Evolutionary conservation across 2,329 filamentous ascomycete species (phyloP), one percentile per base, ranked within the genome.

Genomic region (Fusarium scirpi): DNA sequence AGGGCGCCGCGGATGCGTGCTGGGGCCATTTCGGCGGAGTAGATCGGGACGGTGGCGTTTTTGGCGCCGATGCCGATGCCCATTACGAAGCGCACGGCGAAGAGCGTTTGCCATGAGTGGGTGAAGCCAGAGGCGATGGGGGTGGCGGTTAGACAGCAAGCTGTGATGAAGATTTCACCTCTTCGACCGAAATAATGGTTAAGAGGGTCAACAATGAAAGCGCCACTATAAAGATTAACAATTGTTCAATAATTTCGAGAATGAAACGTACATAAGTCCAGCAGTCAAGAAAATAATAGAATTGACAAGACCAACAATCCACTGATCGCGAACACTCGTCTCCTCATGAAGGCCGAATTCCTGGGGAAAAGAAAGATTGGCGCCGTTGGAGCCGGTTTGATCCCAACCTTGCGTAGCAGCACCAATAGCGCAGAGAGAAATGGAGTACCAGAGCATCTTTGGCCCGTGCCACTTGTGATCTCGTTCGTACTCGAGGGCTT

Each of bases 11-110:
- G 86, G 53, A 92, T 88, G 2, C 83, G 76, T 2, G 90, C 87
- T 0, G 91, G 91, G 0, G 89, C 86, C 64, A 88, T 91, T 76
- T 94, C 92, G 3, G 92, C 91, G 0, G 90, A 90, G 74, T 92
- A 94, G 43, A 94, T 89, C 0, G 92, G 92, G 0, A 91, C 87
- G 0, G 84, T 88, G 2, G 85, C 85, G 22, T 87, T 86, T 76
- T 92, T 91, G 32, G 87, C 84, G 8, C 90, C 90, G 70, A 92
- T 90, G 1, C 88, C 90, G 30, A 93, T 86, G 0, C 91, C 91
- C 71, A 93, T 85, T 22, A 89, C 80, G 69, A 92, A 89, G 24
- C 91, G 86, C 12, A 88, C 88, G 43, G 89, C 82, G 62, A 93
- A 87, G 63, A 92, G 85, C 47, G 89, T 85, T 78, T 85, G 86